Evolutionary conservation across 805 yeast genomes (phyloP), one percentile per base, ranked within the genome.

Genomic region (Yarrowia keelungensis): DNA sequence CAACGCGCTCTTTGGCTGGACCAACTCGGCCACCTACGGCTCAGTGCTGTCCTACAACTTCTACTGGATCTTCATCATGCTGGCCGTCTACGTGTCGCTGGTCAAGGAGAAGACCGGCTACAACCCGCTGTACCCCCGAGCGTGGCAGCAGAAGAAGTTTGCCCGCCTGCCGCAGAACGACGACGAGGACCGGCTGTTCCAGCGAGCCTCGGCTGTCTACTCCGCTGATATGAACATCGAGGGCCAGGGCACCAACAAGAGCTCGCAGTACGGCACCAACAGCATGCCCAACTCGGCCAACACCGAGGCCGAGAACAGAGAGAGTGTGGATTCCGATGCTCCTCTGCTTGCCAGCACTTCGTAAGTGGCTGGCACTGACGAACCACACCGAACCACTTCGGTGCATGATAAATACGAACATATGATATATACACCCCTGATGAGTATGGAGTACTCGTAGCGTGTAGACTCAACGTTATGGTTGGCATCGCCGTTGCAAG

Each of bases 1-100:
- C 85, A 94, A 94, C 76, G 91, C 98, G 35, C 79, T 94, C 69
- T 82, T 94, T 72, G 99, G 98, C 71, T 94, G 99, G 99, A 97
- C 92, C 82, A 94, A 94, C 81, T 86, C 97, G 68, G 98, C 97
- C 70, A 92, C 97, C 73, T 85, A 91, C 77, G 97, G 97, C 69
- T 91, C 97, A 3, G 93, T 94, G 70, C 81, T 94, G 65, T 86
- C 94, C 58, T 94, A 94, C 83, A 92, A 92, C 81, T 72, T 89
- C 71, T 94, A 94, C 83, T 94, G 99, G 99, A 74, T 93, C 68
- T 78, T 80, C 51, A 77, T 92, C 69, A 89, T 89, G 71, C 71
- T 81, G 19, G 79, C 83, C 42, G 76, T 94, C 56, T 68, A 75
- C 22, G 79, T 89, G 73, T 86, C 94, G 91, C 80, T 88, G 72